Base-by-base conservation (phyloP, 305 asterid species). In the Striga hermonthica region DNA sequence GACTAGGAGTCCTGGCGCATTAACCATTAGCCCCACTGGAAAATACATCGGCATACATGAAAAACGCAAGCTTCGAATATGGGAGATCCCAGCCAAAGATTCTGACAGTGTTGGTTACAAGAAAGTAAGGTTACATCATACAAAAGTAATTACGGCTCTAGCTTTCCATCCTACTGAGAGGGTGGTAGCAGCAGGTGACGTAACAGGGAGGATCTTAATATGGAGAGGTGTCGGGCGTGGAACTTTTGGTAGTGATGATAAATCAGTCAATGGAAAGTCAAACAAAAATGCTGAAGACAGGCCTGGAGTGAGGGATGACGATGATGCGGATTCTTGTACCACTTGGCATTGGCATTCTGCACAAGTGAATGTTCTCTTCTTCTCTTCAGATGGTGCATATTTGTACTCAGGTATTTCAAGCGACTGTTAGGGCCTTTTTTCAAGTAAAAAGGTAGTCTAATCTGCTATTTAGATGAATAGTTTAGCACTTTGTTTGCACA, bases 321-420 rank as follows among this genome's bases (percentile, higher is more conserved):
- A 90, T 68, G 97, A 93, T 72, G 94, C 97, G 12, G 94, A 84
- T 67, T 83, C 93, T 35, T 93, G 97, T 79, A 83, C 95, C 68
- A 88, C 95, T 50, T 86, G 95, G 91, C 98, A 93, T 73, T 93
- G 98, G 96, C 98, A 93, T 79, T 85, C 98, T 77, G 71, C 94
- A 64, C 84, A 75, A 84, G 94, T 93, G 69, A 83, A 83, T 74
- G 72, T 82, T 52, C 86, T 93, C 38, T 84, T 87, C 88, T 93
- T 93, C 77, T 93, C 98, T 68, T 75, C 94, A 4, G 97, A 93
- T 71, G 98, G 97, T 68, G 93, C 95, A 54, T 84, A 93, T 80
- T 75, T 93, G 70, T 93, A 83, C 76, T 93, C 98, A 82, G 98
- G 98, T 93, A 83, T 8, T 60, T 48, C 8, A 16, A 62, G 28